phyloP scores from a whole-genome alignment of 2,329 filamentous ascomycete species.

The Colletotrichum tabaci region DNA sequence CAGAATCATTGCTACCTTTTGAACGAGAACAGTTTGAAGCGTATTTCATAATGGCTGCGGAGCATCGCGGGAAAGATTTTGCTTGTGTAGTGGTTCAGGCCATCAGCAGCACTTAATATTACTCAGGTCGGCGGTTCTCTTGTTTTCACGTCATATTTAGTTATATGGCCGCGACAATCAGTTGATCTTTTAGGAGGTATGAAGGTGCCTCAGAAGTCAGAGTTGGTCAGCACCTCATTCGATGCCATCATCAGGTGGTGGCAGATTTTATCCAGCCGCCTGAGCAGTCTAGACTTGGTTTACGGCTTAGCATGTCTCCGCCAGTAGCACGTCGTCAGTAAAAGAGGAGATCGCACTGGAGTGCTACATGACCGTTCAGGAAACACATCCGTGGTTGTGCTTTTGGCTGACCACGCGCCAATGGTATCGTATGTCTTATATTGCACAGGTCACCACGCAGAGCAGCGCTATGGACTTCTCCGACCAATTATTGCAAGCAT shows the following conservation, averaged over 20 bases:
- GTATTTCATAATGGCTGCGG: no score
- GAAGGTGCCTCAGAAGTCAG: no score
- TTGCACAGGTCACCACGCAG: neutral
- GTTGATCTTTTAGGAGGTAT: no score
- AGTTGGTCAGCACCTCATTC: no score
- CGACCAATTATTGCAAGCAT: neutral
- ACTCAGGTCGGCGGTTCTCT: no score
- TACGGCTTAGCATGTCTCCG: neutral
- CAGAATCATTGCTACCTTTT: constrained; percentile 49
- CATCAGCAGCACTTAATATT: no score
- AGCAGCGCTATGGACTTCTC: neutral
- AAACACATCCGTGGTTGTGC: neutral
- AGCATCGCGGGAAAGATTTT: no score
- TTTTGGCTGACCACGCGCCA: neutral
- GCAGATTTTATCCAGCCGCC: neutral
- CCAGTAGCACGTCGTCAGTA: neutral
- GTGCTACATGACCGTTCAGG: neutral
- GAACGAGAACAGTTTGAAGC: neutral
- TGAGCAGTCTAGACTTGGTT: neutral
- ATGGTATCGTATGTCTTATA: neutral
- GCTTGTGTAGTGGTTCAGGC: no score
- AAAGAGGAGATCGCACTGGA: neutral
- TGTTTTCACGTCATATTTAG: no score
- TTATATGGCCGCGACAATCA: no score
- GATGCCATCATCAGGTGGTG: neutral